A percentile compares a stretch with the other conserved stretches of the same genome.
Evolutionary conservation across 352 stramenopile genomes (phyloP).

Genomic region (Globisporangium acanthophoron): DNA sequence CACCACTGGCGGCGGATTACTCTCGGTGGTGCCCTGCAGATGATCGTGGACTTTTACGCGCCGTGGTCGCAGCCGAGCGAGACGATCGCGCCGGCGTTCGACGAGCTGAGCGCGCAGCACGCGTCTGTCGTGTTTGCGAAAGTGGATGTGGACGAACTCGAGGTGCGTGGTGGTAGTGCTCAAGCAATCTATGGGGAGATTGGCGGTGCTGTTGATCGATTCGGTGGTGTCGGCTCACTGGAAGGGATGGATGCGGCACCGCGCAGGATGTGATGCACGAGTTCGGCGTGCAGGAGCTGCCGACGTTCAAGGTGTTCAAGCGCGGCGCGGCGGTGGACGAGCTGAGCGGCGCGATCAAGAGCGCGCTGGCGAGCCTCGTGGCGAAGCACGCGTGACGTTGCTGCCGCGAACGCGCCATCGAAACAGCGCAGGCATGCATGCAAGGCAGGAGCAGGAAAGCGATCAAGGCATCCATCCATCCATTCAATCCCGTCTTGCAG

Average conservation of each 20-base stretch:
- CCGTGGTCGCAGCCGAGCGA: slow-evolving; percentile 83
- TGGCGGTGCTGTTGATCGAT: not conserved
- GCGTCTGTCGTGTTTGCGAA: slow-evolving; percentile 53
- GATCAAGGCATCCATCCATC: no score
- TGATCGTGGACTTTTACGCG: slow-evolving; percentile 84
- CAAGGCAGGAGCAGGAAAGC: no score
- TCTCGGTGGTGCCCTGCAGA: slow-evolving; percentile 19
- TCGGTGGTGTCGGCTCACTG: not conserved
- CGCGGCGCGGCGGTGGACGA: slow-evolving; percentile 84
- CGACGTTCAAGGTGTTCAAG: slow-evolving; percentile 93
- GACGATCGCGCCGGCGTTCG: slow-evolving; percentile 74
- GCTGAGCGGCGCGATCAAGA: slow-evolving; percentile 71
- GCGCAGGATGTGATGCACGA: slow-evolving; percentile 45
- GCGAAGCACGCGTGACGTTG: slow-evolving; percentile 26
- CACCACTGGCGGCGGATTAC: slow-evolving; percentile 6
- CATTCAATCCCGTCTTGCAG: not conserved
- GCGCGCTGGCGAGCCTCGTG: slow-evolving; percentile 48
- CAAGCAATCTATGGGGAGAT: not conserved
- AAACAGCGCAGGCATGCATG: not conserved
- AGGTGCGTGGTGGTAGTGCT: slow-evolving; percentile 19
- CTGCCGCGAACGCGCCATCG: not conserved
- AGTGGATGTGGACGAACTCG: slow-evolving; percentile 73
- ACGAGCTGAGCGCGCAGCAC: slow-evolving; percentile 57
- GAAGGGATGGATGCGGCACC: not conserved
- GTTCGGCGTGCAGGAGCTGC: slow-evolving; percentile 82